These are phyloP conservation scores for Fusarium haematococcum DNA, from an alignment of 2,329 filamentous ascomycete genomes.

Conservation along the genomic window DNA sequence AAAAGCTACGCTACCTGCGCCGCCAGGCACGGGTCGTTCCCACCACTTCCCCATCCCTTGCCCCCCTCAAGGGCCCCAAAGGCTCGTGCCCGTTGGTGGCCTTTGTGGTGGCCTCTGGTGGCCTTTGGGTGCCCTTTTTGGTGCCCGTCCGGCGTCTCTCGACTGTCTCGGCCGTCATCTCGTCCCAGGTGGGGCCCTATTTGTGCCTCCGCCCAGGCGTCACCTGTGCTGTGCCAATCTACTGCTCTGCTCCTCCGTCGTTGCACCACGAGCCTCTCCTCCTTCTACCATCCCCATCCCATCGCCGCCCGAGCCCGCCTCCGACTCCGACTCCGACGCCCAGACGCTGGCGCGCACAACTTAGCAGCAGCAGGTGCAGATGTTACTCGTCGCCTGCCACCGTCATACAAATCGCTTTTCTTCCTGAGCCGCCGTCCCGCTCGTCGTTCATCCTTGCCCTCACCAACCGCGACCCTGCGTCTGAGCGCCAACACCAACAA, in stretches of 20 bases:
- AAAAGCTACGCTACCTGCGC: slow-evolving; percentile 45
- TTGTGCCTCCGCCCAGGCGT: slow-evolving; percentile 47
- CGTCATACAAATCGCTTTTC: slow-evolving; percentile 46
- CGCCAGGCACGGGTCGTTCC: slow-evolving; percentile 47
- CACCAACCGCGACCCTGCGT: slow-evolving; percentile 36
- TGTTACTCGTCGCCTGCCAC: slow-evolving; percentile 45
- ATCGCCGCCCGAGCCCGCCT: slow-evolving; percentile 40
- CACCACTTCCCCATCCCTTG: slow-evolving; percentile 42
- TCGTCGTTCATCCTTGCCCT: slow-evolving; percentile 35
- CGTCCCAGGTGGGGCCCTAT: slow-evolving; percentile 48
- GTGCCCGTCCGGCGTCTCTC: slow-evolving; percentile 38
- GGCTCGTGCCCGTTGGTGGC: slow-evolving; percentile 45
- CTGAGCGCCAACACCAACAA: slow-evolving; percentile 44
- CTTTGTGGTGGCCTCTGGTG: slow-evolving; percentile 35
- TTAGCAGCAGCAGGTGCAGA: slow-evolving; percentile 38
- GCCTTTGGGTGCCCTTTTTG: slow-evolving; percentile 36
- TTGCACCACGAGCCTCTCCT: slow-evolving; percentile 48
- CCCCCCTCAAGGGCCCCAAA: slow-evolving; percentile 40
- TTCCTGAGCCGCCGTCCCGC: slow-evolving; percentile 37
- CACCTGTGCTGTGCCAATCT: slow-evolving; percentile 49
- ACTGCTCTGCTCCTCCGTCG: slow-evolving; percentile 43
- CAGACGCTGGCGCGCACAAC: slow-evolving; percentile 45
- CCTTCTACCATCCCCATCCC: slow-evolving; percentile 43
- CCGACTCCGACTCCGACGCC: slow-evolving; percentile 39
- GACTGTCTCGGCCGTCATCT: slow-evolving; percentile 49